A percentile compares a stretch with the other conserved stretches of the same genome.
Evolutionary conservation across 2,329 filamentous ascomycete genomes (phyloP).

Genomic region (Fusarium brevicatenulatum): DNA sequence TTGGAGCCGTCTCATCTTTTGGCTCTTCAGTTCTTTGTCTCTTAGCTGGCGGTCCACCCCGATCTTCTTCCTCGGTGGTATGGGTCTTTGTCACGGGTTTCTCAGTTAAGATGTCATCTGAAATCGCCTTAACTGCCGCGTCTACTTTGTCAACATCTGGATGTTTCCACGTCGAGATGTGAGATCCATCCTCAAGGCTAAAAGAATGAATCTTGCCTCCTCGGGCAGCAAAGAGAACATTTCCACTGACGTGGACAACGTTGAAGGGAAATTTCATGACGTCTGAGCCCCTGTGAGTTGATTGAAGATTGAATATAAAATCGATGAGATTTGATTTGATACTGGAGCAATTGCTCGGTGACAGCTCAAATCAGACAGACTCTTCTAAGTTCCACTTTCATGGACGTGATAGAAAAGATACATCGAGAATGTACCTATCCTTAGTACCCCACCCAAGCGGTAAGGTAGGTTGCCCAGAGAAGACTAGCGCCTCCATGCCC

Average conservation of each 20-base stretch:
- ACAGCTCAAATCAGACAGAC: conserved; percentile 32
- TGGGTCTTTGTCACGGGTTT: conserved; percentile 8
- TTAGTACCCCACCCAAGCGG: neutral
- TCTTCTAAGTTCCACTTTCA: conserved; percentile 30
- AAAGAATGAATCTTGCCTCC: conserved; percentile 78
- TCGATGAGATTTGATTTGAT: neutral
- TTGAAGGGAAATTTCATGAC: conserved; percentile 71
- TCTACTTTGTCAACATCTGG: conserved; percentile 53
- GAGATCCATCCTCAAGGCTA: conserved; percentile 64
- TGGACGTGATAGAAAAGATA: conserved; percentile 38
- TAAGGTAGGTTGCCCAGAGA: conserved; percentile 1
- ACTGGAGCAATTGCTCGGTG: conserved; percentile 11
- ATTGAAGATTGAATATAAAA: neutral
- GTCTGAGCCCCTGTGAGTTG: conserved; percentile 3
- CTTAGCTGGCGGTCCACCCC: conserved; percentile 50
- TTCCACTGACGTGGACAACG: conserved; percentile 64
- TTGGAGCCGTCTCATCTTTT: conserved; percentile 33
- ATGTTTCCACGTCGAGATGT: conserved; percentile 71
- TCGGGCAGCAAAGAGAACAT: conserved; percentile 76
- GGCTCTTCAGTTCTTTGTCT: conserved; percentile 47
- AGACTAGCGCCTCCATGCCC: conserved; percentile 50
- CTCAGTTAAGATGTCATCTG: conserved; percentile 18
- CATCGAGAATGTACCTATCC: conserved; percentile 45
- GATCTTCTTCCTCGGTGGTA: conserved; percentile 30
- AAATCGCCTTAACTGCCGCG: conserved; percentile 42